phyloP scores from a whole-genome alignment of 1,284 basidiomycete genomes.

The Coniophora puteana region DNA sequence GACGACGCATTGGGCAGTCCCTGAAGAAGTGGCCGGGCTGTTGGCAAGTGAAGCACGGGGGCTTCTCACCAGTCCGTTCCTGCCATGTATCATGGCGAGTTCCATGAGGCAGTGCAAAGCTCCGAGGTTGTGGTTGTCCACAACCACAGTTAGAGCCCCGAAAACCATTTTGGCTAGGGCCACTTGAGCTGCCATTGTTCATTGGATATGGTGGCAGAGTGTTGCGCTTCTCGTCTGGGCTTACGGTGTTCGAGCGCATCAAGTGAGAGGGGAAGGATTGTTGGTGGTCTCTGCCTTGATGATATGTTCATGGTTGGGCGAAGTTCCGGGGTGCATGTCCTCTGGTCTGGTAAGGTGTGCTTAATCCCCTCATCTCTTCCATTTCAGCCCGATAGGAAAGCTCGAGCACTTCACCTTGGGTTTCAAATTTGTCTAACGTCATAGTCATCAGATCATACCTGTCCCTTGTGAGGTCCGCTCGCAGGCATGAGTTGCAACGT shows the following conservation, averaged over 20 bases:
- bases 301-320: not conserved
- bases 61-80: not conserved
- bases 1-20: not conserved
- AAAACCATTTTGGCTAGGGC: too few relatives aligned
- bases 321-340: not conserved
- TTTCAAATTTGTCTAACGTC: not conserved
- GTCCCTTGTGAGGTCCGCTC: not conserved
- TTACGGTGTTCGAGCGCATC: rapidly evolving
- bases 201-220: not conserved
- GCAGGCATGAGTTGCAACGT: not conserved
- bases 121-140: not conserved
- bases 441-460: conserved; percentile 1
- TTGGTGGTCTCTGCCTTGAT: not conserved
- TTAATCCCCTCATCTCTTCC: not conserved
- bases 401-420: too few relatives aligned
- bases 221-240: rapidly evolving
- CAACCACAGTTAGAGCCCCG: too few relatives aligned
- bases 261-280: rapidly evolving
- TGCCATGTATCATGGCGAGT: not conserved
- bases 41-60: conserved; percentile 6
- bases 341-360: not conserved
- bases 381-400: too few relatives aligned
- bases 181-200: too few relatives aligned
- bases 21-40: not conserved
- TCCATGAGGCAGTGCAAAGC: too few relatives aligned